Evolutionary conservation across 345 rosid species (phyloP).

Genomic region (Citrus australasica): DNA sequence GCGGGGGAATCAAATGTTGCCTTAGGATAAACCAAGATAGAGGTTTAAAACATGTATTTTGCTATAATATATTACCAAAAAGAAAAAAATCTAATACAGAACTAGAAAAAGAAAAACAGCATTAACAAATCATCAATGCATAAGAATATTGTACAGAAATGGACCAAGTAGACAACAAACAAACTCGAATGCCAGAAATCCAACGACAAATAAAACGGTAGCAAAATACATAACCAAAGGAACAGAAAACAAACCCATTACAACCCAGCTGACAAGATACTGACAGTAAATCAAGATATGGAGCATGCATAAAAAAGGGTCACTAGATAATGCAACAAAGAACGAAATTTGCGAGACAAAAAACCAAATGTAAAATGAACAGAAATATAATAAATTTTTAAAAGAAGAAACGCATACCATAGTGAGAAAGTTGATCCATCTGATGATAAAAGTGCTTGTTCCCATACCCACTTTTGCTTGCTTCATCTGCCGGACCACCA

Average conservation of each 20-base stretch:
- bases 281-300: not conserved
- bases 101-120: not conserved
- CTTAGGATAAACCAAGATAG: not conserved
- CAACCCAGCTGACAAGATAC: not conserved
- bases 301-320: not conserved
- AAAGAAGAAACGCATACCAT: slow-evolving; percentile 41
- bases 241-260: slow-evolving; percentile 20
- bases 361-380: not conserved
- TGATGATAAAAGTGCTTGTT: slow-evolving; percentile 79
- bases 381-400: not conserved
- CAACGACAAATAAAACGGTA: not conserved
- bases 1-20: not conserved
- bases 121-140: not conserved
- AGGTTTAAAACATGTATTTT: not conserved
- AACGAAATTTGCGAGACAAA: not conserved
- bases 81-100: not conserved
- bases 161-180: not conserved
- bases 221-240: not conserved
- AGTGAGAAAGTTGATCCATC: slow-evolving; percentile 92
- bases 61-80: not conserved
- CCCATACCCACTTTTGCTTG: slow-evolving; percentile 63
- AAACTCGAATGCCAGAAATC: not conserved
- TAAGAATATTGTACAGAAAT: not conserved
- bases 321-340: not conserved
- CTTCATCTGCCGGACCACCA: not conserved